A percentile compares a stretch with the other conserved stretches of the same genome.
phyloP scores from a whole-genome alignment of 768 basidiomycete genomes.

The Russula sp. region DNA sequence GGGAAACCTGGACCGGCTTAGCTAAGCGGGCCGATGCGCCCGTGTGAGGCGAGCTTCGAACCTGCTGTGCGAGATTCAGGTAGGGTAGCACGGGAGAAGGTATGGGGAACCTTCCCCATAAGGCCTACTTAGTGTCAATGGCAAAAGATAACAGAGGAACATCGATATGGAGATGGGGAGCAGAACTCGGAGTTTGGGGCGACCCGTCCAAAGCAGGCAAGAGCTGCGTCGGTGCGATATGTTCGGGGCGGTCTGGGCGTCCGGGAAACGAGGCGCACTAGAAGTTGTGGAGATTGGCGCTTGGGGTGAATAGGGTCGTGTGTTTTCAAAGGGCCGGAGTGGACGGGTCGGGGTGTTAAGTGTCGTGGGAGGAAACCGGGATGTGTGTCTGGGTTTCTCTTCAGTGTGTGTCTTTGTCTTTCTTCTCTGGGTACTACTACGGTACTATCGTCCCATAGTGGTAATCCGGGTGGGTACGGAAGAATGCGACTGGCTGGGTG shows the following conservation, averaged over 20 bases:
- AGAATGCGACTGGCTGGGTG: neutral
- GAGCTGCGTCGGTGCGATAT: conserved; percentile 14
- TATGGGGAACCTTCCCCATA: neutral
- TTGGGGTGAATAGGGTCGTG: neutral
- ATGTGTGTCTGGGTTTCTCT: neutral
- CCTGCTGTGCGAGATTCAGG: neutral
- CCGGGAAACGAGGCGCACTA: conserved; percentile 16
- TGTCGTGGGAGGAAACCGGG: conserved; percentile 2
- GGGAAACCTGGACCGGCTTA: neutral
- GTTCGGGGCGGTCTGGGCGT: conserved; percentile 15
- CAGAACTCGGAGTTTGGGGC: conserved; percentile 18
- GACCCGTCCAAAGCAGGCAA: neutral
- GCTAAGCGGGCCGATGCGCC: neutral
- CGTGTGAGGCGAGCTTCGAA: neutral
- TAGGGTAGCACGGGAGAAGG: neutral
- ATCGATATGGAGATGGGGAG: conserved; percentile 3
- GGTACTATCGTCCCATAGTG: neutral
- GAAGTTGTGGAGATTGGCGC: conserved; percentile 16
- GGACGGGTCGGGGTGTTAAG: neutral
- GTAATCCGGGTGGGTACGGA: conserved; percentile 1
- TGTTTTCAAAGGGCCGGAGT: conserved; percentile 10
- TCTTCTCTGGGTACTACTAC: neutral
- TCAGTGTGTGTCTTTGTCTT: neutral
- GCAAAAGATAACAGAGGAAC: neutral
- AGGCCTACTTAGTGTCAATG: neutral